Evolutionary conservation across 2,329 filamentous ascomycete genomes (phyloP).

Genomic region (Zymoseptoria brevis): DNA sequence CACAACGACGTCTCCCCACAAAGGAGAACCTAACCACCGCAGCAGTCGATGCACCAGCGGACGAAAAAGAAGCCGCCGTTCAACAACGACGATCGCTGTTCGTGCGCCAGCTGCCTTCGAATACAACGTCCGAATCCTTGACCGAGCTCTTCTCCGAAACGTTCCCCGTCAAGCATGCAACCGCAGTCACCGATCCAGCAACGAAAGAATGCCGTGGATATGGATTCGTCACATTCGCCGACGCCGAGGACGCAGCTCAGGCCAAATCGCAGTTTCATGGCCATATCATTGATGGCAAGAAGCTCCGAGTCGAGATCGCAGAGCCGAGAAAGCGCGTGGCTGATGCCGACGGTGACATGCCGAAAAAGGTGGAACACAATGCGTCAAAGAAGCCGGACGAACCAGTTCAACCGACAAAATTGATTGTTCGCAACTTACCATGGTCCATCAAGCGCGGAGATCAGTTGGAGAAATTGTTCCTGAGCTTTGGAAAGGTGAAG

Average conservation of each 20-base stretch:
- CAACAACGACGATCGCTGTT: conserved; percentile 56
- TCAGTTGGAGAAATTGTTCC: conserved; percentile 70
- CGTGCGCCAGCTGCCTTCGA: conserved; percentile 73
- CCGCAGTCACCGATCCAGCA: conserved; percentile 76
- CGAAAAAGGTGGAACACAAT: conserved; percentile 50
- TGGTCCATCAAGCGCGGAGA: conserved; percentile 90
- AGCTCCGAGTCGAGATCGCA: conserved; percentile 79
- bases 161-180: conserved; percentile 90
- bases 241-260: conserved; percentile 77
- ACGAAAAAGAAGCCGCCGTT: conserved; percentile 14
- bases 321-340: conserved; percentile 68
- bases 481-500: conserved; percentile 86
- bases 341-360: conserved; percentile 27
- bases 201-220: conserved; percentile 87
- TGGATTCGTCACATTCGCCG: conserved; percentile 94
- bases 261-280: conserved; percentile 78
- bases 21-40: conserved; percentile 2
- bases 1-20: not conserved
- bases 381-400: conserved; percentile 58
- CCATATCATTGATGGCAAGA: conserved; percentile 66
- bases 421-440: conserved; percentile 88
- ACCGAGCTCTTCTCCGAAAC: conserved; percentile 89
- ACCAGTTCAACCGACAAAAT: conserved; percentile 63
- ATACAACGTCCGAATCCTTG: conserved; percentile 71
- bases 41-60: conserved; percentile 7